phyloP scores from a whole-genome alignment of 768 basidiomycete genomes.

The Auriculariales sp. region DNA sequence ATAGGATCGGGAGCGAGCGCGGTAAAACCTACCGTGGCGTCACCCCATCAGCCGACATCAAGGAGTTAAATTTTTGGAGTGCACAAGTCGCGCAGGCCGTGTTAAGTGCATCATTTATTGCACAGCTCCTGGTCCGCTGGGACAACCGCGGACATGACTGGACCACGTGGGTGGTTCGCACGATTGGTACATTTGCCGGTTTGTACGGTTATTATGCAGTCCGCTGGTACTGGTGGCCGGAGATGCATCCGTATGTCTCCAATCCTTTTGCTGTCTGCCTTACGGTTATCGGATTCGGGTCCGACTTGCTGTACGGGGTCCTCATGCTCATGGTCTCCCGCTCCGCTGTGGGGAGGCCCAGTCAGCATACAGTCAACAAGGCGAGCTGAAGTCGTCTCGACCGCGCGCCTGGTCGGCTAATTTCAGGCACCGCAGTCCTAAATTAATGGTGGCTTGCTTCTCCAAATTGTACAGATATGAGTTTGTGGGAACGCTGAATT shows the following conservation, averaged over 20 bases:
- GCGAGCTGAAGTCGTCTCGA: no score
- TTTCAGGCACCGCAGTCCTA: no score
- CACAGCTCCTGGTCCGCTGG: not conserved
- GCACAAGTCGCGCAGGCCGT: not conserved
- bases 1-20: not conserved
- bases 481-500: no score
- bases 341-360: no score
- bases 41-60: not conserved
- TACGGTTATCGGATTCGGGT: not conserved
- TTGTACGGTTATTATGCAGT: not conserved
- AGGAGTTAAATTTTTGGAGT: not conserved
- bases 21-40: not conserved
- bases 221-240: not conserved
- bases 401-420: no score
- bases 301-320: not conserved
- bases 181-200: not conserved
- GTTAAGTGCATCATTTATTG: not conserved
- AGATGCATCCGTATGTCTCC: not conserved
- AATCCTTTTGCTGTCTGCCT: not conserved
- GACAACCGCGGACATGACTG: not conserved
- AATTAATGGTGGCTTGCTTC: no score
- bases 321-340: no score
- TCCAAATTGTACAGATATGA: no score
- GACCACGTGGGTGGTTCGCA: not conserved
- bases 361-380: no score